Conservation (phyloP, 2,329 filamentous ascomycete genomes). For the Thielaviopsis musarum region DNA sequence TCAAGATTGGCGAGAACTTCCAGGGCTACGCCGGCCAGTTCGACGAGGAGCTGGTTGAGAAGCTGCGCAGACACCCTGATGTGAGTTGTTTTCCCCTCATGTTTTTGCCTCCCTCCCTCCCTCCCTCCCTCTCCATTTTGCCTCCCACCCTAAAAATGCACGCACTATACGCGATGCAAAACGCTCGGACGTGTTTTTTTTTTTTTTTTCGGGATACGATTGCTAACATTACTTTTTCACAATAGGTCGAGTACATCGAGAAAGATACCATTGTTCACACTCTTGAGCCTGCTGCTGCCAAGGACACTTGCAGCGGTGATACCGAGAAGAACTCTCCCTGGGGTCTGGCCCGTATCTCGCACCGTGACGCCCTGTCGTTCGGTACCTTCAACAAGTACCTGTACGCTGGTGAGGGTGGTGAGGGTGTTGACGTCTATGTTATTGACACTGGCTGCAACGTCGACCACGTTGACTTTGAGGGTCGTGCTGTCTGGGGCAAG, state of each 20-base stretch:
- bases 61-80: constrained; percentile 88
- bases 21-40: constrained; percentile 94
- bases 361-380: constrained; percentile 75
- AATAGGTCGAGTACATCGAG: constrained; percentile 93
- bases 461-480: constrained; percentile 93
- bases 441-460: constrained; percentile 95
- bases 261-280: constrained; percentile 85
- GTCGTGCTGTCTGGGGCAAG: constrained; percentile 90
- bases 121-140: background rate
- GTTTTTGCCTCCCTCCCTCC: background rate
- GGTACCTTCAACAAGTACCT: constrained; percentile 97
- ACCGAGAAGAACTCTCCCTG: constrained; percentile 91
- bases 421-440: constrained; percentile 96
- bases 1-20: constrained; percentile 72
- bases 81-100: constrained; percentile 47
- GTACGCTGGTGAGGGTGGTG: constrained; percentile 73
- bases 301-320: constrained; percentile 34
- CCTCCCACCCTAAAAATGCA: background rate
- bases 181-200: background rate
- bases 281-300: constrained; percentile 33
- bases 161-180: background rate
- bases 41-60: constrained; percentile 79
- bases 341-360: constrained; percentile 95
- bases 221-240: constrained; percentile 5
- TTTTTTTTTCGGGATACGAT: background rate